phyloP scores from a whole-genome alignment of 345 rosid species.

The Camelina neglecta region DNA sequence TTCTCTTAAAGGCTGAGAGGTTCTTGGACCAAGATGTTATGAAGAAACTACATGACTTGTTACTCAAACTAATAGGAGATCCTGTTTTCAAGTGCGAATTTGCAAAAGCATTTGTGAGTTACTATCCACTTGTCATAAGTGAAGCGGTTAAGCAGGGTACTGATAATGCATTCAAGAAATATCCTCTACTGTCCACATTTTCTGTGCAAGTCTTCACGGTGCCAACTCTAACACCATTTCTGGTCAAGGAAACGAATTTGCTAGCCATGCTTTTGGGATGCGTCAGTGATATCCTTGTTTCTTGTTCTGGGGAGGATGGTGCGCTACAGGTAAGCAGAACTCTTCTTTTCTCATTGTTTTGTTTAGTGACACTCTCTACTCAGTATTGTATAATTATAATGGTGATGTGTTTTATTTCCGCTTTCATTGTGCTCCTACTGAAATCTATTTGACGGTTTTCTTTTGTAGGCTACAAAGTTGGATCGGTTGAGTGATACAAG shows the following conservation, averaged over 20 bases:
- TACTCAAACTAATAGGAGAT: conserved; percentile 84
- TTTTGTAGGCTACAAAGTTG: conserved; percentile 71
- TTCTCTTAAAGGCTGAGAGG: conserved; percentile 80
- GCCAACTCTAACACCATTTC: conserved; percentile 85
- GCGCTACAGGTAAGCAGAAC: conserved; percentile 62
- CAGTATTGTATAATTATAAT: conserved; percentile 1
- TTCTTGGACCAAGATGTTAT: conserved; percentile 55
- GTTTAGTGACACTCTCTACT: conserved; percentile 19
- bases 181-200: conserved; percentile 66
- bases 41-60: conserved; percentile 73
- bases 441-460: conserved; percentile 32
- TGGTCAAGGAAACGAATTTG: conserved; percentile 84
- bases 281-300: conserved; percentile 65
- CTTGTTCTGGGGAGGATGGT: conserved; percentile 80
- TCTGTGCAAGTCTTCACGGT: conserved; percentile 97
- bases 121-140: conserved; percentile 70
- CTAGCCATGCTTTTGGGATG: conserved; percentile 74
- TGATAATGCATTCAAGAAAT: conserved; percentile 53
- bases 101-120: conserved; percentile 77
- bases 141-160: conserved; percentile 62
- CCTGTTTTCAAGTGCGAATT: conserved; percentile 87
- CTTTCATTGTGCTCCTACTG: conserved; percentile 22
- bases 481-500: conserved; percentile 62
- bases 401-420: conserved; percentile 18
- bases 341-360: conserved; percentile 25